Base-by-base conservation (phyloP, 192 early-diverging fungal genomes). In the Podochytrium sp. region DNA sequence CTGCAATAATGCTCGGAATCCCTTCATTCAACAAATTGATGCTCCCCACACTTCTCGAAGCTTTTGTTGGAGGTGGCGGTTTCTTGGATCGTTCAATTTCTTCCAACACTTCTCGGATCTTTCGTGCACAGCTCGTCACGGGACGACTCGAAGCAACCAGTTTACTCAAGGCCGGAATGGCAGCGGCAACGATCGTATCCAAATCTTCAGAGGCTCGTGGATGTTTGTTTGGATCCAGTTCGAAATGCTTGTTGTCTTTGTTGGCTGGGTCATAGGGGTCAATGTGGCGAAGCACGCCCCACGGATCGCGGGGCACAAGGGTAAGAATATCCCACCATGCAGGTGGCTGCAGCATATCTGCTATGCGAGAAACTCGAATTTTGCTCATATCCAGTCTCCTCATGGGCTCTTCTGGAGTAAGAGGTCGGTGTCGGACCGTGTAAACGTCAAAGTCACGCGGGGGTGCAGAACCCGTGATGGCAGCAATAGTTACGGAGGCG, bases 21-120 rank as follows among this genome's bases (percentile, higher is more conserved):
- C 75, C 75, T 53, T 76, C 75, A 37, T 58, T 70, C 35, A 76
- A 41, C 20, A 76, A 33, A 27, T 12, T 65, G 34, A 76, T 62
- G 51, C 53, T 76, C 10, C 60, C 3, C 10, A 12, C 43, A 38
- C 66, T 76, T 1, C 65, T 52, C 27, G 69, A 49, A 29, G 52
- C 75, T 37, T 61, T 69, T n/a, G 56, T 30, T 35, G 60, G 55
- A 14, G 65, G 65, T 29, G 65, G 65, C 30, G 65, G 65, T 14
- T 56, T 32, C 40, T 58, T 59, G 23, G 30, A 41, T 10, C 56
- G 34, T 47, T 68, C 75, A 37, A 59, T 60, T 37, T 70, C 67
- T 10, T 71, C 55, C 40, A 71, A 32, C 12, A 71, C 69, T 59
- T 41, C 27, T 42, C 39, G 14, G n/a, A 71, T 60, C n/a, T 57